phyloP scores from a whole-genome alignment of 768 basidiomycete genomes.

The Calocera viscosa region DNA sequence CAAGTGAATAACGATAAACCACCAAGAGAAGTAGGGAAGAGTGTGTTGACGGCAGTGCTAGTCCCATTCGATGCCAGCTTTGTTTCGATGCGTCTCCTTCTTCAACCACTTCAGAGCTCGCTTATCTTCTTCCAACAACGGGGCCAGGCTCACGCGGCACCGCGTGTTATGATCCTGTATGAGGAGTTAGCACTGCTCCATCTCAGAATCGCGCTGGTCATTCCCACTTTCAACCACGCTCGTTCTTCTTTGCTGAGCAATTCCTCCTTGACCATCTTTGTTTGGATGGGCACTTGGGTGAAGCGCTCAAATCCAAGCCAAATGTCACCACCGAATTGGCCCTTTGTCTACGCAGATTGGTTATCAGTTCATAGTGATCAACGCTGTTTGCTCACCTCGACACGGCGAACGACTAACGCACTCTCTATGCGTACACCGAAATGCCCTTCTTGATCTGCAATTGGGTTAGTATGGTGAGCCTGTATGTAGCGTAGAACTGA shows the following conservation, averaged over 20 bases:
- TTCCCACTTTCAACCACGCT: slow-evolving; percentile 64
- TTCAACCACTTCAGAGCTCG: slow-evolving; percentile 67
- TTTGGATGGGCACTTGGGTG: slow-evolving; percentile 89
- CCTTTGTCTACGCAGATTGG: slow-evolving; percentile 43
- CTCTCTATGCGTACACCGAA: slow-evolving; percentile 93
- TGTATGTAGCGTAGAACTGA: slow-evolving; percentile 34
- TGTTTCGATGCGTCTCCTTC: slow-evolving; percentile 53
- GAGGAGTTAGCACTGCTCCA: slow-evolving; percentile 4
- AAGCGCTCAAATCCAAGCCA: slow-evolving; percentile 90
- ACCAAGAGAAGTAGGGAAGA: no score
- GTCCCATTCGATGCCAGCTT: slow-evolving; percentile 64
- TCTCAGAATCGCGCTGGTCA: slow-evolving; percentile 8
- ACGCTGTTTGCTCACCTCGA: slow-evolving; percentile 35
- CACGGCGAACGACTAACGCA: slow-evolving; percentile 58
- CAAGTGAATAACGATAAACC: no score
- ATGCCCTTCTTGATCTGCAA: slow-evolving; percentile 53
- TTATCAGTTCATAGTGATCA: slow-evolving; percentile 10
- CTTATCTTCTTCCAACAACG: slow-evolving; percentile 60
- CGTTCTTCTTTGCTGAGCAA: slow-evolving; percentile 81
- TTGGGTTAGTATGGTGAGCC: slow-evolving; percentile 15
- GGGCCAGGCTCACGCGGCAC: slow-evolving; percentile 52
- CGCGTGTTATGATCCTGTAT: slow-evolving; percentile 74
- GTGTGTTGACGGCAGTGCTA: no score
- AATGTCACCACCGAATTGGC: slow-evolving; percentile 53
- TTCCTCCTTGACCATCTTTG: slow-evolving; percentile 69